These are phyloP conservation scores for Exophiala oligosperma DNA, from an alignment of 2,329 filamentous ascomycete genomes.

Conservation along the genomic window DNA sequence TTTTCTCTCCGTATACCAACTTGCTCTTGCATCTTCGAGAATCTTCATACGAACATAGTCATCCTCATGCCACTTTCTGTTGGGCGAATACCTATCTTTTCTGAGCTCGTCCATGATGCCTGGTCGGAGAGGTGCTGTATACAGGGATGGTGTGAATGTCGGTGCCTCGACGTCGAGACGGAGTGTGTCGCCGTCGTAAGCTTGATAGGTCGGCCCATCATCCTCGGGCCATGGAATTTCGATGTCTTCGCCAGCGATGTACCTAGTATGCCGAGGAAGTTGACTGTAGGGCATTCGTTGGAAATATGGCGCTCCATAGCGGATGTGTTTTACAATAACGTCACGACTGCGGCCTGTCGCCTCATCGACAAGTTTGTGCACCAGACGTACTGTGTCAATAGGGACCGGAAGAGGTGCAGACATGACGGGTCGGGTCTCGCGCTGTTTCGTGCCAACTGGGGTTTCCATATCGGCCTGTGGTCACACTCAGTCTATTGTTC, in stretches of 20 bases:
- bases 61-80: slow-evolving; percentile 20
- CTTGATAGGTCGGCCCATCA: slow-evolving; percentile 51
- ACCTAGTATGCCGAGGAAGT: slow-evolving; percentile 43
- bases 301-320: slow-evolving; percentile 51
- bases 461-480: slow-evolving; percentile 44
- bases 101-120: slow-evolving; percentile 17
- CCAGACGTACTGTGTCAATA: slow-evolving; percentile 74
- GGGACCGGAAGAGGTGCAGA: slow-evolving; percentile 60
- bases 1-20: slow-evolving; percentile 24
- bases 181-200: slow-evolving; percentile 68
- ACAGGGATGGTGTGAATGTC: slow-evolving; percentile 20
- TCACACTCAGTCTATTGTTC: not conserved
- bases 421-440: slow-evolving; percentile 42
- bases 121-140: slow-evolving; percentile 6
- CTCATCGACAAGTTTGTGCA: slow-evolving; percentile 70
- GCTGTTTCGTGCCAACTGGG: slow-evolving; percentile 36
- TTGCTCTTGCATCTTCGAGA: slow-evolving; percentile 26
- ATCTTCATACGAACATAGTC: slow-evolving; percentile 29
- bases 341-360: slow-evolving; percentile 56
- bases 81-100: slow-evolving; percentile 13
- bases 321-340: slow-evolving; percentile 72
- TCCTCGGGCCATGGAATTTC: slow-evolving; percentile 74
- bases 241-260: slow-evolving; percentile 63
- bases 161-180: slow-evolving; percentile 70
- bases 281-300: slow-evolving; percentile 51